Evolutionary conservation across 2,329 filamentous ascomycete species (phyloP).

Genomic region (Fusarium nematophilum): DNA sequence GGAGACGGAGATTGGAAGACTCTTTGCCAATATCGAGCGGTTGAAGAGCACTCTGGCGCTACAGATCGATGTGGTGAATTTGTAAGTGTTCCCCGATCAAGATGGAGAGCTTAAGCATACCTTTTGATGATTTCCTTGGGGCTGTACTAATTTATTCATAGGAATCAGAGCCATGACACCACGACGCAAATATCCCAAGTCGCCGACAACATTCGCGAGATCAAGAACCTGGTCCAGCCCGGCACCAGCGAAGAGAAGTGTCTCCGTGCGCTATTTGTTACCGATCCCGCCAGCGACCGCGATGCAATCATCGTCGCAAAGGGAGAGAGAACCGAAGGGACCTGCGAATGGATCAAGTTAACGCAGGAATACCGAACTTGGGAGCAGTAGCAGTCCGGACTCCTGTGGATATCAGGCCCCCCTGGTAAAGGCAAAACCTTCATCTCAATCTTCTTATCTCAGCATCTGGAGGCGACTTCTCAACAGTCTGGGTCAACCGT

Average conservation of each 20-base stretch:
- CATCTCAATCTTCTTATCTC: slow-evolving; percentile 21
- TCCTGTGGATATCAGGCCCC: slow-evolving; percentile 27
- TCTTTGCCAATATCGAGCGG: slow-evolving; percentile 8
- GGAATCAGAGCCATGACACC: not conserved
- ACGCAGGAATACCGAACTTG: slow-evolving; percentile 9
- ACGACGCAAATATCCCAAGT: not conserved
- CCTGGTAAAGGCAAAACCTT: slow-evolving; percentile 24
- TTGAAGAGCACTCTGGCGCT: not conserved
- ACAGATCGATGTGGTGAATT: not conserved
- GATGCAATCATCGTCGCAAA: slow-evolving; percentile 14
- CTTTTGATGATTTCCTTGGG: too few species aligned
- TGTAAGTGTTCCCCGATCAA: not conserved
- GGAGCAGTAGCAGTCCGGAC: not conserved
- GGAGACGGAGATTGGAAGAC: slow-evolving; percentile 4
- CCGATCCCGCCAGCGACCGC: slow-evolving; percentile 15
- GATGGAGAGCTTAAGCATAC: too few species aligned
- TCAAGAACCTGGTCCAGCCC: not conserved
- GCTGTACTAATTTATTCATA: too few species aligned
- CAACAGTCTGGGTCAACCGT: not conserved
- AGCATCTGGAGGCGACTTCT: not conserved
- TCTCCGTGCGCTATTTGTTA: slow-evolving; percentile 13
- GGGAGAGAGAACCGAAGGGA: slow-evolving; percentile 14
- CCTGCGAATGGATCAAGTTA: slow-evolving; percentile 25
- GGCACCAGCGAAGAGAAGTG: slow-evolving; percentile 1
- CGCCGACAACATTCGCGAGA: not conserved